phyloP scores from a whole-genome alignment of 2,329 filamentous ascomycete species.

The Monilinia laxa region DNA sequence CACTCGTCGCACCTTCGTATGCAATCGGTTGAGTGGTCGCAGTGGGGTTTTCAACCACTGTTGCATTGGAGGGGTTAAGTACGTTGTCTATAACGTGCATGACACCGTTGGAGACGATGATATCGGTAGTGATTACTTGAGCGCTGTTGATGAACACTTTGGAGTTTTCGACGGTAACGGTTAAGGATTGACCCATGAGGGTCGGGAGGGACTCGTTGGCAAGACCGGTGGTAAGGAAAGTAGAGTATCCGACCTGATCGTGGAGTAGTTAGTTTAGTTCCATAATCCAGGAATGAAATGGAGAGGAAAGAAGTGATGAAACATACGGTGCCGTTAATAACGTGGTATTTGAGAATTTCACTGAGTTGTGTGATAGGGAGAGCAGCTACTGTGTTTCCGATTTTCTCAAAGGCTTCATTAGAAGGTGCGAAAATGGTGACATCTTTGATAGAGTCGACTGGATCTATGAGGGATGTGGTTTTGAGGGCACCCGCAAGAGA shows the following conservation, averaged over 20 bases:
- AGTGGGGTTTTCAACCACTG: slow-evolving; percentile 43
- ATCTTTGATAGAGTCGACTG: slow-evolving; percentile 46
- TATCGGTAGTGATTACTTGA: slow-evolving; percentile 42
- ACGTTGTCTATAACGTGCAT: slow-evolving; percentile 45
- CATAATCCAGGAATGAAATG: neutral
- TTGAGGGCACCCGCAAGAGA: slow-evolving; percentile 43
- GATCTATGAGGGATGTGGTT: slow-evolving; percentile 37
- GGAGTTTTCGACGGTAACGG: slow-evolving; percentile 35
- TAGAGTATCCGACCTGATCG: slow-evolving; percentile 37
- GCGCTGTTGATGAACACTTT: slow-evolving; percentile 45
- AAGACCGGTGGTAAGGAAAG: slow-evolving; percentile 39
- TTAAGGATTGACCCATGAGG: slow-evolving; percentile 39
- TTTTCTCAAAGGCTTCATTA: slow-evolving; percentile 42
- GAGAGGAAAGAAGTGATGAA: neutral
- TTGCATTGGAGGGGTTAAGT: slow-evolving; percentile 46
- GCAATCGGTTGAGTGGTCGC: slow-evolving; percentile 42
- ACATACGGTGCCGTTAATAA: slow-evolving; percentile 20
- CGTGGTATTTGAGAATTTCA: slow-evolving; percentile 40
- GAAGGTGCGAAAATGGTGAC: slow-evolving; percentile 49
- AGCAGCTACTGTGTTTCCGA: slow-evolving; percentile 40
- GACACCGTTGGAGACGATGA: slow-evolving; percentile 42
- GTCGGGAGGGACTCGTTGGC: slow-evolving; percentile 32
- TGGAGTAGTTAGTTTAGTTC: slow-evolving; percentile 34
- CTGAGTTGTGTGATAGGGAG: slow-evolving; percentile 38
- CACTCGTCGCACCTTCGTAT: slow-evolving; percentile 36